Evolutionary conservation across 768 basidiomycete species (phyloP).

Genomic region (Kwoniella newhampshirensis): DNA sequence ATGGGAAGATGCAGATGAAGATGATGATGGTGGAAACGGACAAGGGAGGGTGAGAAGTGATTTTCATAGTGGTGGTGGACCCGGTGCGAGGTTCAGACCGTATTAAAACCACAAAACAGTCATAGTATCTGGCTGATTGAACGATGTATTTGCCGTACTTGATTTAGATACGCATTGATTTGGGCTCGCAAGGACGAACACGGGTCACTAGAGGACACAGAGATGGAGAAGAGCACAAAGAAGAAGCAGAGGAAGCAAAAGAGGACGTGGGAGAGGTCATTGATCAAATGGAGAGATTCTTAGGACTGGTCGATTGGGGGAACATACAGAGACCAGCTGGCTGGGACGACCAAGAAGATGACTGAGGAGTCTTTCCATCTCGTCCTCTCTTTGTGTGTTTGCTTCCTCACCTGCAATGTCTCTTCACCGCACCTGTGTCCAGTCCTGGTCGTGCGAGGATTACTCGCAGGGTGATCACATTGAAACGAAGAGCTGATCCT

Average conservation of each 20-base stretch:
- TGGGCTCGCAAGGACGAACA: too few relatives aligned
- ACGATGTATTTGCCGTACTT: too few relatives aligned
- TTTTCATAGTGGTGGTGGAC: constrained; percentile 48
- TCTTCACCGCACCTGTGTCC: too few relatives aligned
- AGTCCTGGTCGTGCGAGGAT: too few relatives aligned
- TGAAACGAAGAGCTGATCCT: too few relatives aligned
- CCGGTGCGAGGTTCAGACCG: constrained; percentile 42
- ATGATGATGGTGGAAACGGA: constrained; percentile 17
- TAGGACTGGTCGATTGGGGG: constrained; percentile 33
- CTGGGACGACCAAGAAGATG: constrained; percentile 23
- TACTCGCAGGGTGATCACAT: too few relatives aligned
- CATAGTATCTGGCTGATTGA: constrained; percentile 9
- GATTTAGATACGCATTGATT: too few relatives aligned
- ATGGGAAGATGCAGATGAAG: constrained; percentile 26
- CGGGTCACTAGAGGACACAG: constrained; percentile 26
- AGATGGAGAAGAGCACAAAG: constrained; percentile 15
- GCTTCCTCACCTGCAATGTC: too few relatives aligned
- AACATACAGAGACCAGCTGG: constrained; percentile 26
- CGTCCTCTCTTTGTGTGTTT: too few relatives aligned
- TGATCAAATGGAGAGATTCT: constrained; percentile 33
- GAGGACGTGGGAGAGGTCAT: constrained; percentile 6
- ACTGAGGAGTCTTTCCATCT: too few relatives aligned
- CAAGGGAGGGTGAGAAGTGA: constrained; percentile 48
- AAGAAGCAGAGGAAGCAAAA: constrained; percentile 1
- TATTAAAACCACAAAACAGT: constrained; percentile 22